Percentiles rank a stretch among this genome's conserved stretches.
These are phyloP conservation scores for Chaetomium fimeti DNA, from an alignment of 495 filamentous ascomycete species.

Conservation along the genomic window DNA sequence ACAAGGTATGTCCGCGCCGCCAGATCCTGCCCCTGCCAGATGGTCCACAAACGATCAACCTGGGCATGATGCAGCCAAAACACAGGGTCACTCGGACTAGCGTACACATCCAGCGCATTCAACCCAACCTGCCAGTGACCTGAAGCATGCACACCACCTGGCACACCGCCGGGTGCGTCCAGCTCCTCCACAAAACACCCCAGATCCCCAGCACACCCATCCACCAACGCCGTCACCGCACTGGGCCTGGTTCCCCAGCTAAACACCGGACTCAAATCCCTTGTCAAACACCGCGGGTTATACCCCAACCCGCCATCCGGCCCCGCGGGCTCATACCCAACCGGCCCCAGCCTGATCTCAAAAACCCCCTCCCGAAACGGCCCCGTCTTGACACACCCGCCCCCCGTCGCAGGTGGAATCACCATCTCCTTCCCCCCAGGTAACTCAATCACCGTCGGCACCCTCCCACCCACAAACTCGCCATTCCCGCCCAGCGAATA, in stretches of 20 bases:
- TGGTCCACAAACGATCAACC: constrained; percentile 63
- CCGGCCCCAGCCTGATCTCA: constrained; percentile 15
- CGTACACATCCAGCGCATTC: constrained; percentile 49
- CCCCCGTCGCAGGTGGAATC: constrained; percentile 39
- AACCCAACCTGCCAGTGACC: constrained; percentile 32
- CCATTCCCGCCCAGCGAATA: constrained; percentile 60
- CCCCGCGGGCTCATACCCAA: constrained; percentile 10
- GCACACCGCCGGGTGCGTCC: constrained; percentile 10
- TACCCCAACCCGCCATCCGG: constrained; percentile 20
- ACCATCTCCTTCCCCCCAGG: neutral
- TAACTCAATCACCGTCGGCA: constrained; percentile 3
- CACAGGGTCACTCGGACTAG: constrained; percentile 59
- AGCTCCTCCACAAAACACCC: constrained; percentile 23
- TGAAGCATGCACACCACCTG: constrained; percentile 24
- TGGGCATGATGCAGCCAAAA: constrained; percentile 66
- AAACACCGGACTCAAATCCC: constrained; percentile 53
- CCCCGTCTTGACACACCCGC: constrained; percentile 40
- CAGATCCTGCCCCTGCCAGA: constrained; percentile 58
- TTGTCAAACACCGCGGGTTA: constrained; percentile 60
- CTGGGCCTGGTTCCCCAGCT: constrained; percentile 21
- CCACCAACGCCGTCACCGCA: constrained; percentile 25
- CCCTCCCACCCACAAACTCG: constrained; percentile 32
- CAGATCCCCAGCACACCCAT: constrained; percentile 19
- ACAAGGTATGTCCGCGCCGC: constrained; percentile 14
- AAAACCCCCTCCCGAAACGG: constrained; percentile 13